Evolutionary conservation across 768 basidiomycete genomes (phyloP).

Genomic region (Lentinula edodes): DNA sequence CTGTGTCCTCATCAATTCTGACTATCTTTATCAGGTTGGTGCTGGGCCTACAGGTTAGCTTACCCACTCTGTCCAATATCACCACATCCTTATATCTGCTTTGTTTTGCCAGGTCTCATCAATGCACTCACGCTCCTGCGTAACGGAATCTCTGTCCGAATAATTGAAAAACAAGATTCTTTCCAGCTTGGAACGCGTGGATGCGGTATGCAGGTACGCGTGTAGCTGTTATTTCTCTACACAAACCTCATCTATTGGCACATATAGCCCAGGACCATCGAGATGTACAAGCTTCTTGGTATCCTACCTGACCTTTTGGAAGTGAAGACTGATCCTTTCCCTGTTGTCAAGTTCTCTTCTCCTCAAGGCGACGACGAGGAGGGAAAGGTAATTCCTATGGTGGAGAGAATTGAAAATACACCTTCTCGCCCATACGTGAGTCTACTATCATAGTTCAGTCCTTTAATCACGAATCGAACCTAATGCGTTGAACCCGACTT

Average conservation of each 20-base stretch:
- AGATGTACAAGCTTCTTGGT: conserved; percentile 23
- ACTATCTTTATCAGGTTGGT: background rate
- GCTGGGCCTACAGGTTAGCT: conserved; percentile 1
- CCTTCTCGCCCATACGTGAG: conserved; percentile 22
- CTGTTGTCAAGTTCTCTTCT: conserved; percentile 14
- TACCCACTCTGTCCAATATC: too few species aligned
- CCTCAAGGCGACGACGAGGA: conserved; percentile 11
- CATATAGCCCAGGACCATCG: conserved; percentile 20
- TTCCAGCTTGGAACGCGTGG: conserved; percentile 14
- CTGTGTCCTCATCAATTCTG: background rate
- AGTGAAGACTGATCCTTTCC: conserved; percentile 11
- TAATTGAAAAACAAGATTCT: conserved; percentile 40
- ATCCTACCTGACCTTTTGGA: conserved; percentile 15
- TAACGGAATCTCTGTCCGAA: conserved; percentile 42
- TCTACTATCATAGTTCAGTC: background rate
- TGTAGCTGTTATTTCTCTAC: background rate
- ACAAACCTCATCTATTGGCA: background rate
- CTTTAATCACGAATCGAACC: conserved; percentile 1
- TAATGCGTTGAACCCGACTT: conserved; percentile 10
- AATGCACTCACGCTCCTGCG: conserved; percentile 27
- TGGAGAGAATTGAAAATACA: conserved; percentile 12
- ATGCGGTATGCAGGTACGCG: conserved; percentile 16
- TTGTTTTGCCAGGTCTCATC: conserved; percentile 17
- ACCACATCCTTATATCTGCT: background rate
- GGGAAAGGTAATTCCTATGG: conserved; percentile 14